Evolutionary conservation across 2,329 filamentous ascomycete species (phyloP).

Genomic region (Drechslerella coelobrocha): DNA sequence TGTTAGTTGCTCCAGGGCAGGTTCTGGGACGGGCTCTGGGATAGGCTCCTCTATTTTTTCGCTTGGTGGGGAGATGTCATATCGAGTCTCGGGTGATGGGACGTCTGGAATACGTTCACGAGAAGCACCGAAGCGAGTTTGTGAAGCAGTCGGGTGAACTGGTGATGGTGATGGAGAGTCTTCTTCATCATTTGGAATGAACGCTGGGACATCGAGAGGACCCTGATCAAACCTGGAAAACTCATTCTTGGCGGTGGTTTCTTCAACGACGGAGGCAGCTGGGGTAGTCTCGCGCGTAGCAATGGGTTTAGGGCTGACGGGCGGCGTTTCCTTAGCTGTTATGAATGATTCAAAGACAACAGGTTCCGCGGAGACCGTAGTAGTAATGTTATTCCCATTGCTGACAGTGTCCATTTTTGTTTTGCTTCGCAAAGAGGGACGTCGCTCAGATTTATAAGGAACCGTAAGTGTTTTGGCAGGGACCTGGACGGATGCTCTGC

Average conservation of each 20-base stretch:
- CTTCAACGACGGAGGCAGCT: constrained; percentile 38
- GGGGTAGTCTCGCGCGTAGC: constrained; percentile 38
- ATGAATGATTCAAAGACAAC: constrained; percentile 22
- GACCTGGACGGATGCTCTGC: constrained; percentile 40
- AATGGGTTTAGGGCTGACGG: constrained; percentile 34
- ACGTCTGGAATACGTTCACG: constrained; percentile 34
- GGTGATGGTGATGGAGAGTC: constrained; percentile 61
- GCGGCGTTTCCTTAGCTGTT: constrained; percentile 26
- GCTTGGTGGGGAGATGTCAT: constrained; percentile 39
- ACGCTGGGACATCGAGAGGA: constrained; percentile 82
- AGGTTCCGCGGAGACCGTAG: constrained; percentile 14
- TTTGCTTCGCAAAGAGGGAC: constrained; percentile 36
- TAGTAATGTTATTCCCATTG: constrained; percentile 28
- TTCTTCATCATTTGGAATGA: constrained; percentile 65
- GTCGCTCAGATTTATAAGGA: constrained; percentile 33
- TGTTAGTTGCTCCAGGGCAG: constrained; percentile 10
- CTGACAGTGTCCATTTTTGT: constrained; percentile 12
- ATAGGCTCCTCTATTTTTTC: constrained; percentile 32
- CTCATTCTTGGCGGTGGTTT: constrained; percentile 55
- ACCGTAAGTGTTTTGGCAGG: constrained; percentile 28
- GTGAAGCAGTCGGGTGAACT: constrained; percentile 57
- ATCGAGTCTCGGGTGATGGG: constrained; percentile 24
- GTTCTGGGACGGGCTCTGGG: neutral
- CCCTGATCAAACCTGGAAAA: constrained; percentile 83
- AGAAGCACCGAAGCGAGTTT: constrained; percentile 22